Evolutionary conservation across 352 stramenopile genomes (phyloP), one percentile per base, ranked within the genome.

Genomic region (Peronospora tabacina): DNA sequence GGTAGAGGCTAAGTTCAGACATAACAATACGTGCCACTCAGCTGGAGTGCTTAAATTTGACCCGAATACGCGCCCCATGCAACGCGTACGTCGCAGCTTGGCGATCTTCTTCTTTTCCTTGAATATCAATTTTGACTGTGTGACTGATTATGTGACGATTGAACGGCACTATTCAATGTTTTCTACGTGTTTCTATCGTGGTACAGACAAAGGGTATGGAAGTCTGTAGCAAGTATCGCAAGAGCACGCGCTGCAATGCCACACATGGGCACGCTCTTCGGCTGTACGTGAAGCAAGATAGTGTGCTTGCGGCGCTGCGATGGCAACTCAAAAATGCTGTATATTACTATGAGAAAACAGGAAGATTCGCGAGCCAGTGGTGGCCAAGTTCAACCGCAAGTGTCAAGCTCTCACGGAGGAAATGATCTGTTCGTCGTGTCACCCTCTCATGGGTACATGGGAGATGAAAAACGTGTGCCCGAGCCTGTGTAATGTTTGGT

Each of bases 181-280:
- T 11, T 39, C 15, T 63, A 11, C 41, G 17, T 46, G 30, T 38
- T 49, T 29, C 36, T 52, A 20, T 40, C 12, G 11, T 24, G 33
- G 15, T 20, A 28, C 38, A 85, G 78, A 75, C 43, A 19, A 77
- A 82, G 24, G 65, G 69, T 1, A 63, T 91, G 44, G 76, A 91
- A 28, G 72, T 90, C 10, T 91, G 81, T 58, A 80, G 61, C 59
- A 87, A 92, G 52, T 92, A 92, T 61, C 57, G 56, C 30, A 74
- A 82, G 49, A 89, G 77, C 64, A 90, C 79, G 52, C 89, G 82
- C 68, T 92, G 82, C 52, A 83, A 89, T 39, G 70, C 63, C 53
- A 81, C 69, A n/a, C 82, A 92, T 52, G 57, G 50, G 12, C 58
- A 82, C 32, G 43, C 76, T 46, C 59, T 92, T 16, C 72, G 76